Percentiles rank a stretch among this genome's conserved stretches.
phyloP scores from a whole-genome alignment of 75 land plant species.

The Pinus albicaulis region DNA sequence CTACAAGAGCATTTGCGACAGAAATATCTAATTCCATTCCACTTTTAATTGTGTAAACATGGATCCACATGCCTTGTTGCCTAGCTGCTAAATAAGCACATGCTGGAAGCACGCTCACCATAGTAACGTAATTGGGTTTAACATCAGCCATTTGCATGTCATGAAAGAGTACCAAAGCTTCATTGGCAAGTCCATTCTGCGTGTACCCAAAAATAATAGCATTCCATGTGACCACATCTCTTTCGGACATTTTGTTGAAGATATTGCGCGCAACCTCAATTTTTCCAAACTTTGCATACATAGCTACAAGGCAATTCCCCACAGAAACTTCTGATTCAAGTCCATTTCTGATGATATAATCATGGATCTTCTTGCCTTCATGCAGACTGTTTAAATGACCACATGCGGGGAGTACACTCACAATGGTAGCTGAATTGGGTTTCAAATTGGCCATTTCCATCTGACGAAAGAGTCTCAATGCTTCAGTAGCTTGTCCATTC shows the following conservation, averaged over 20 bases:
- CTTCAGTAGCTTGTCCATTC: constrained; percentile 12
- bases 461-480: constrained; percentile 12
- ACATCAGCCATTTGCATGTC: constrained; percentile 42
- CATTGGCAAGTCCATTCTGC: constrained; percentile 21
- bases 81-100: constrained; percentile 44
- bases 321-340: too few species aligned
- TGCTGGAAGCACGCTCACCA: constrained; percentile 41
- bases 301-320: too few species aligned
- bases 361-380: neutral
- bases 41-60: neutral
- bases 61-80: constrained; percentile 20
- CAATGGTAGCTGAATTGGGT: too few species aligned
- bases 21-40: neutral
- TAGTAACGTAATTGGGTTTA: constrained; percentile 46
- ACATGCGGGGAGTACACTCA: too few species aligned
- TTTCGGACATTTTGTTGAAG: constrained; percentile 27
- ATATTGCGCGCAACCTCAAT: neutral
- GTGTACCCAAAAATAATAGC: constrained; percentile 62
- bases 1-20: constrained; percentile 30
- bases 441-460: neutral
- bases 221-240: constrained; percentile 64
- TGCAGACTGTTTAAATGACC: too few species aligned
- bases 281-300: too few species aligned
- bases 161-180: constrained; percentile 35
- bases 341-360: neutral